phyloP scores from a whole-genome alignment of 176 grass and related monocot genomes.

The Eremochloa ophiuroides region DNA sequence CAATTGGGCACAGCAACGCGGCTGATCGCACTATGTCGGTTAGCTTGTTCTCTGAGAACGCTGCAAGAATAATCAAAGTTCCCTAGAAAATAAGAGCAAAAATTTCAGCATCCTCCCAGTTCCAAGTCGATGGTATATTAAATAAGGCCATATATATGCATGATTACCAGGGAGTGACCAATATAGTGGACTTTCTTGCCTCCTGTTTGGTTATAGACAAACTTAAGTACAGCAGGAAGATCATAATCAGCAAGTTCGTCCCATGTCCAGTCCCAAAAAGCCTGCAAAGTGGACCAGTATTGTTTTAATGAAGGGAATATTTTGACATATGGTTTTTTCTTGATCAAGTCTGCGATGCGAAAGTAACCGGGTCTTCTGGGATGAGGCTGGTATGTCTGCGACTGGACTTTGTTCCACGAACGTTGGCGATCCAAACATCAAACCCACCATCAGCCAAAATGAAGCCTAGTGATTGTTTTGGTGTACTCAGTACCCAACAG shows the following conservation, averaged over 20 bases:
- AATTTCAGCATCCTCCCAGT: background rate
- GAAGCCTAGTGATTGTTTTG: slow-evolving; percentile 51
- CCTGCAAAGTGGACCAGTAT: slow-evolving; percentile 20
- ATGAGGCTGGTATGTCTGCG: slow-evolving; percentile 38
- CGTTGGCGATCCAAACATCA: slow-evolving; percentile 71
- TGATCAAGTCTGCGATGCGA: background rate
- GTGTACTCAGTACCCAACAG: slow-evolving; percentile 53
- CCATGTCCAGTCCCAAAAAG: slow-evolving; percentile 62
- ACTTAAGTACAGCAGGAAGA: slow-evolving; percentile 51
- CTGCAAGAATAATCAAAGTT: slow-evolving; percentile 52
- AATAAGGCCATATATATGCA: background rate
- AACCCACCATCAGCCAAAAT: slow-evolving; percentile 54
- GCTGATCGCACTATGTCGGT: slow-evolving; percentile 52
- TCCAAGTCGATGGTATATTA: background rate
- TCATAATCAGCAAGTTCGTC: slow-evolving; percentile 52
- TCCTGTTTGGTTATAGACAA: slow-evolving; percentile 38
- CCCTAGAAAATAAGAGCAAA: slow-evolving; percentile 34
- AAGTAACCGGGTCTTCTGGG: slow-evolving; percentile 31
- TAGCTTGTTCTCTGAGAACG: slow-evolving; percentile 48
- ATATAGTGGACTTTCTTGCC: slow-evolving; percentile 51
- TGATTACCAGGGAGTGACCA: slow-evolving; percentile 47
- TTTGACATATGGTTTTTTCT: slow-evolving; percentile 1
- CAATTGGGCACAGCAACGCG: slow-evolving; percentile 51
- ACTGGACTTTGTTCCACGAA: slow-evolving; percentile 56
- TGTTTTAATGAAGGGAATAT: slow-evolving; percentile 3